Evolutionary conservation across 306 rosid genomes (phyloP).

Genomic region (Rosa chinensis): DNA sequence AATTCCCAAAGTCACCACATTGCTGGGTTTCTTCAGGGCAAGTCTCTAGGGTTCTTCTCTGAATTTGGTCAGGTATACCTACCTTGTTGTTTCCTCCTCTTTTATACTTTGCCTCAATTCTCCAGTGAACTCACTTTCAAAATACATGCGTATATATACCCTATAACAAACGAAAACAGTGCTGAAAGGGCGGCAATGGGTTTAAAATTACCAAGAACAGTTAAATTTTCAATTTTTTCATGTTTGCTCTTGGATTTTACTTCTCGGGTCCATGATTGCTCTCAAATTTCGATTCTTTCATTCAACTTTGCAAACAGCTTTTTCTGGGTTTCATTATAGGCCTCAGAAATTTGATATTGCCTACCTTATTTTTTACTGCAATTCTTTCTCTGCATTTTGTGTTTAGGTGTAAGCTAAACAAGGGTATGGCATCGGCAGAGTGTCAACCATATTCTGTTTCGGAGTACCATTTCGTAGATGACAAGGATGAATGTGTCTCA

Average conservation of each 20-base stretch:
- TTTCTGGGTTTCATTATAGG: too few species aligned
- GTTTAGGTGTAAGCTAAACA: not conserved
- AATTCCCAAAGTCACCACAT: not conserved
- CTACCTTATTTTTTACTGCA: not conserved
- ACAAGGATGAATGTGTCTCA: constrained; percentile 39
- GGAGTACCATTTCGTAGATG: constrained; percentile 22
- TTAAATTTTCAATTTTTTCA: not conserved
- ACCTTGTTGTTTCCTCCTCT: not conserved
- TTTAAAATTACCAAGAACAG: too few species aligned
- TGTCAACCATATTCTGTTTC: constrained; percentile 6
- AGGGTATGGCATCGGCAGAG: constrained; percentile 56
- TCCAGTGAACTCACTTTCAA: too few species aligned
- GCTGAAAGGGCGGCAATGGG: not conserved
- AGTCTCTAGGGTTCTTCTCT: not conserved
- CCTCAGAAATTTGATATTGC: not conserved
- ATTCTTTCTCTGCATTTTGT: not conserved
- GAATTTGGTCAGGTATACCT: not conserved
- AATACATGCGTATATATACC: too few species aligned
- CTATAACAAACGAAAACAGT: too few species aligned
- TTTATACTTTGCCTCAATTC: not conserved
- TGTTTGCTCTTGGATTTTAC: not conserved
- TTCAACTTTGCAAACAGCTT: not conserved
- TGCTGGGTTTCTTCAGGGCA: not conserved
- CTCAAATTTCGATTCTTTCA: not conserved
- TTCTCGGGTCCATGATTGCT: not conserved